Evolutionary conservation across 2,329 filamentous ascomycete species (phyloP).

Genomic region (Xylaria arbuscula): DNA sequence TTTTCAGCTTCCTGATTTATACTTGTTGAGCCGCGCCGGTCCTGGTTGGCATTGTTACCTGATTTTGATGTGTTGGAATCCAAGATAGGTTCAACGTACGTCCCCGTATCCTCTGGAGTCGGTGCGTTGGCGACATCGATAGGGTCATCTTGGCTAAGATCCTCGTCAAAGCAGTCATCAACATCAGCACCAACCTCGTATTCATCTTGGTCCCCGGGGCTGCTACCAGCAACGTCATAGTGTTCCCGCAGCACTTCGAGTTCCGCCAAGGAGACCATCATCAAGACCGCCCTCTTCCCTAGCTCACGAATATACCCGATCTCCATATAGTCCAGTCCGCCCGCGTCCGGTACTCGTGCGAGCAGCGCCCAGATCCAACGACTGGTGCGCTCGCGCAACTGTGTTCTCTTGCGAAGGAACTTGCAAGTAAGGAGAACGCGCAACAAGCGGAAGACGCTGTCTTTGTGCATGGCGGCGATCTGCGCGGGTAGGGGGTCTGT

Average conservation of each 20-base stretch:
- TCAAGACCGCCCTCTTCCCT: conserved; percentile 77
- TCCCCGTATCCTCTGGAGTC: conserved; percentile 11
- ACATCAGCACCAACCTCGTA: conserved; percentile 58
- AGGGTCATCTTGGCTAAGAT: conserved; percentile 34
- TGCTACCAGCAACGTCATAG: conserved; percentile 52
- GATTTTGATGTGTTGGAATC: not conserved
- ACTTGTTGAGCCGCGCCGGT: conserved; percentile 3
- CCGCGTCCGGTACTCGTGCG: conserved; percentile 77
- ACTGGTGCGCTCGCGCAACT: conserved; percentile 74
- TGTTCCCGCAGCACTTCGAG: conserved; percentile 61
- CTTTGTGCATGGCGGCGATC: conserved; percentile 72
- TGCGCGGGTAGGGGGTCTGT: conserved; percentile 69
- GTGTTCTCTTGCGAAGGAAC: conserved; percentile 69
- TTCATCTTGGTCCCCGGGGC: conserved; percentile 47
- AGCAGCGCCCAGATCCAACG: conserved; percentile 89
- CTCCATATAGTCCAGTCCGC: conserved; percentile 79
- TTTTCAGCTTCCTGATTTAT: conserved; percentile 40
- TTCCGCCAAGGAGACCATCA: conserved; percentile 66
- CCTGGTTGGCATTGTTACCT: not conserved
- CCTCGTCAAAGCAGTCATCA: conserved; percentile 55
- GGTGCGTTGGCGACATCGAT: conserved; percentile 45
- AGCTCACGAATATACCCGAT: conserved; percentile 82
- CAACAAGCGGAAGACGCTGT: conserved; percentile 73
- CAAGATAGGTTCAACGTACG: not conserved
- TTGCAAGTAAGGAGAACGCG: conserved; percentile 73